Evolutionary conservation across 345 rosid species (phyloP).

Genomic region (Lepidium sativum): DNA sequence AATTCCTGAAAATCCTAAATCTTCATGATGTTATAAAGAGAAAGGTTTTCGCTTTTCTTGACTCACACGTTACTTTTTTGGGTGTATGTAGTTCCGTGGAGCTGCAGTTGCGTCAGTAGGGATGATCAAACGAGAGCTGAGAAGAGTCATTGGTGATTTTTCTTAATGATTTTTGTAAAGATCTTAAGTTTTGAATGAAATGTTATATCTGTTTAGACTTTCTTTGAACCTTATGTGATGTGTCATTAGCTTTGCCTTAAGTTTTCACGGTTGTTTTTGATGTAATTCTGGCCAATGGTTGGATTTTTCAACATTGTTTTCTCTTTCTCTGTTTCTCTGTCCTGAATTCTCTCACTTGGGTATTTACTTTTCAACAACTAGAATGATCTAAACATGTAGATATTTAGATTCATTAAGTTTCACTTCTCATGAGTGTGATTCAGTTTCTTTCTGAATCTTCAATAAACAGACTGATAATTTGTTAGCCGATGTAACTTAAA

Average conservation of each 20-base stretch:
- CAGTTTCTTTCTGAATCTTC: slow-evolving; percentile 3
- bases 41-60: too few relatives aligned
- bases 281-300: slow-evolving; percentile 6
- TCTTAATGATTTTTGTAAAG: background rate
- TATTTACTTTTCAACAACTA: too few relatives aligned
- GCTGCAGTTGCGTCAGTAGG: slow-evolving; percentile 51
- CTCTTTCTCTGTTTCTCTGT: background rate
- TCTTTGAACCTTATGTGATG: background rate
- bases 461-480: background rate
- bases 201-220: background rate
- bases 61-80: background rate
- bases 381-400: background rate
- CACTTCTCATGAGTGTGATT: background rate
- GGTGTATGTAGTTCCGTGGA: slow-evolving; percentile 50
- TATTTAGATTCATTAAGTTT: background rate
- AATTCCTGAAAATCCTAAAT: background rate
- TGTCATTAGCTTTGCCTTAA: background rate
- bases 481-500: slow-evolving; percentile 5
- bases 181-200: background rate
- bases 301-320: background rate
- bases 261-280: background rate
- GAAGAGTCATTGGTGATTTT: slow-evolving; percentile 39
- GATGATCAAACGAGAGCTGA: slow-evolving; percentile 56
- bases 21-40: background rate
- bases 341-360: background rate